These are phyloP conservation scores for Coemansia sp. DNA, from an alignment of 192 early-diverging fungal genomes.

Conservation along the genomic window DNA sequence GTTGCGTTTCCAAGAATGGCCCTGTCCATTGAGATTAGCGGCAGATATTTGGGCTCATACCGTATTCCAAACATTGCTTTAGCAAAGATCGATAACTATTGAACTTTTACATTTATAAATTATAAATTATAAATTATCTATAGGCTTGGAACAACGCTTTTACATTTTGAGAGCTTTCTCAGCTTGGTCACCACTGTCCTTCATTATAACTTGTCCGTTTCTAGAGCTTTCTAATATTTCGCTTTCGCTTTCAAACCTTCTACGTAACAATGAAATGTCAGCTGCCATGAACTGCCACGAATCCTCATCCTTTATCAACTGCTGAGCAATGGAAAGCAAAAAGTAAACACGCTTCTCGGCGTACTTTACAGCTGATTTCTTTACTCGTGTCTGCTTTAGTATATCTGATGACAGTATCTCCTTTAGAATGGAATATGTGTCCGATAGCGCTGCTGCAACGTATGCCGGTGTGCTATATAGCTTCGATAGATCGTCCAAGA, in stretches of 20 bases:
- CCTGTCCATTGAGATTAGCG: slow-evolving; percentile 28
- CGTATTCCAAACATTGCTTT: slow-evolving; percentile 29
- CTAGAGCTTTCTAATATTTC: slow-evolving; percentile 2
- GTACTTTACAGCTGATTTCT: slow-evolving; percentile 8
- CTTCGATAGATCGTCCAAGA: slow-evolving; percentile 30
- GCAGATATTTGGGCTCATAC: slow-evolving; percentile 25
- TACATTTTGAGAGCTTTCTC: not conserved
- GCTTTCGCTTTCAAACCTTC: slow-evolving; percentile 31
- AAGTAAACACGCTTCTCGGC: slow-evolving; percentile 36
- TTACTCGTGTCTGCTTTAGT: not conserved
- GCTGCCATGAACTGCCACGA: slow-evolving; percentile 46
- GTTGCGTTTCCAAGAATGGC: slow-evolving; percentile 20
- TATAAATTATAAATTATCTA: not conserved
- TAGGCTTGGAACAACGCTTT: not conserved
- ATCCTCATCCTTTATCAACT: slow-evolving; percentile 24
- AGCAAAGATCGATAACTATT: slow-evolving; percentile 8
- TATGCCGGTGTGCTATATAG: slow-evolving; percentile 18
- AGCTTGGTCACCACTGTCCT: no score
- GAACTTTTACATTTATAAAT: not conserved
- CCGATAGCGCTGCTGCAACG: slow-evolving; percentile 39
- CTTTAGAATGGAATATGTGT: slow-evolving; percentile 23
- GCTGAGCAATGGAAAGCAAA: slow-evolving; percentile 33
- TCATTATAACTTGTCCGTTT: no score
- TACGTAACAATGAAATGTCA: slow-evolving; percentile 34
- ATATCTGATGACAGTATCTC: slow-evolving; percentile 4